Percentiles rank a stretch among this genome's conserved stretches.
phyloP scores from a whole-genome alignment of 129 eudicot genomes.

The Rutidosis leptorrhynchoides region DNA sequence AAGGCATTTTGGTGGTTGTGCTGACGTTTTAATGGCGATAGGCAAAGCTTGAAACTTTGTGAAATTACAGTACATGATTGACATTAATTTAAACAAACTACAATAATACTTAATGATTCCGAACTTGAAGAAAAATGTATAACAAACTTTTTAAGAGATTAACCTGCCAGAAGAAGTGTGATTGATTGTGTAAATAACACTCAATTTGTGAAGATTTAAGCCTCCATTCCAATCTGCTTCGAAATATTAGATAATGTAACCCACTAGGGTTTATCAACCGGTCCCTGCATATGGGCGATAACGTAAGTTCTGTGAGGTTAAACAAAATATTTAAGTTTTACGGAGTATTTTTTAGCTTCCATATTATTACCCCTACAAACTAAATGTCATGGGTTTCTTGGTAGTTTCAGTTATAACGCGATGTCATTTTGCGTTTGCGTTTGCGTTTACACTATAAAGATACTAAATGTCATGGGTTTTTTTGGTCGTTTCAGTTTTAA shows the following conservation, averaged over 20 bases:
- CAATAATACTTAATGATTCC: not conserved
- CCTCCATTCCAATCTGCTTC: constrained; percentile 20
- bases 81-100: not conserved
- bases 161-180: constrained; percentile 17
- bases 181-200: not conserved
- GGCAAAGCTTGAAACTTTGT: constrained; percentile 63
- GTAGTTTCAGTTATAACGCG: too few relatives aligned
- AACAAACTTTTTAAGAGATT: not conserved
- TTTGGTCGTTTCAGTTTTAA: too few relatives aligned
- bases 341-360: too few relatives aligned
- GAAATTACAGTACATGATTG: constrained; percentile 49
- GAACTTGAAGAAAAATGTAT: not conserved
- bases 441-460: too few relatives aligned
- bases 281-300: not conserved
- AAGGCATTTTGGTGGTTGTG: constrained; percentile 39
- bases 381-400: too few relatives aligned
- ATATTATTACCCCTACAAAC: too few relatives aligned
- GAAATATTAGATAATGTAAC: not conserved
- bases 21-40: constrained; percentile 48
- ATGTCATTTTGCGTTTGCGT: too few relatives aligned
- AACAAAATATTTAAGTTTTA: too few relatives aligned
- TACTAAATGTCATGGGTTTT: too few relatives aligned
- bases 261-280: constrained; percentile 18
- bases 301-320: not conserved
- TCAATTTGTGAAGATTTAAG: not conserved